Evolutionary conservation across 2,329 filamentous ascomycete genomes (phyloP).

Genomic region (Leptoxyphium fumago): DNA sequence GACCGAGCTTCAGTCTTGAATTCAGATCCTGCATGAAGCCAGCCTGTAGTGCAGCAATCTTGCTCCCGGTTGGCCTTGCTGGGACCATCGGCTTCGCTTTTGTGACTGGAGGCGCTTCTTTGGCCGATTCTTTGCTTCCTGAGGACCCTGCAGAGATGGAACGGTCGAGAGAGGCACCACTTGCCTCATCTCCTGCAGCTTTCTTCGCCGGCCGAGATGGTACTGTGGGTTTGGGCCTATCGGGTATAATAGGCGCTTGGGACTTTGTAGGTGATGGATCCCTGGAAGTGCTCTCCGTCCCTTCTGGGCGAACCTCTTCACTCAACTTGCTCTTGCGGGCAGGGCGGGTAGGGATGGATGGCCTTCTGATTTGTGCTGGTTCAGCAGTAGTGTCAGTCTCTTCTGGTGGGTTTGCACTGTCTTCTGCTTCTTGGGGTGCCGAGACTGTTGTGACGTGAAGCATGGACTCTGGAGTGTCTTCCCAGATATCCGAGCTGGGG

Average conservation of each 20-base stretch:
- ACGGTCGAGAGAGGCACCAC: conserved; percentile 21
- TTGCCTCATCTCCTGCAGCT: conserved; percentile 17
- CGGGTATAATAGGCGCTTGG: conserved; percentile 39
- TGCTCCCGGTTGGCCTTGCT: conserved; percentile 60
- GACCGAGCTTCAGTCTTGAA: conserved; percentile 72
- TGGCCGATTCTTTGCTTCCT: conserved; percentile 18
- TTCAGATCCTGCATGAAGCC: conserved; percentile 91
- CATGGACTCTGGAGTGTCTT: conserved; percentile 76
- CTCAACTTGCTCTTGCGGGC: conserved; percentile 15
- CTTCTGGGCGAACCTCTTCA: conserved; percentile 18
- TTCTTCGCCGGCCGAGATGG: conserved; percentile 45
- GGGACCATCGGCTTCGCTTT: conserved; percentile 80
- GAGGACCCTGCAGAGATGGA: conserved; percentile 26
- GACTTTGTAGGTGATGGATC: conserved; percentile 34
- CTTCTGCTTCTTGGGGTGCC: conserved; percentile 19
- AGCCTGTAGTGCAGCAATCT: conserved; percentile 81
- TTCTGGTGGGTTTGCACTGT: conserved; percentile 5
- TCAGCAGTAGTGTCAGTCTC: conserved; percentile 11
- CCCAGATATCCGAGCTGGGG: conserved; percentile 87
- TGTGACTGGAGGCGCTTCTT: conserved; percentile 24
- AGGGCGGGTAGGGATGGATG: conserved; percentile 18
- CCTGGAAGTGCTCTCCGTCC: conserved; percentile 11
- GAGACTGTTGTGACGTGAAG: conserved; percentile 62
- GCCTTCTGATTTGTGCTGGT: conserved; percentile 12
- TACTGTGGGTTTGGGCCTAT: conserved; percentile 49